phyloP scores from a whole-genome alignment of 2,329 filamentous ascomycete species.

The Fusarium sp. region DNA sequence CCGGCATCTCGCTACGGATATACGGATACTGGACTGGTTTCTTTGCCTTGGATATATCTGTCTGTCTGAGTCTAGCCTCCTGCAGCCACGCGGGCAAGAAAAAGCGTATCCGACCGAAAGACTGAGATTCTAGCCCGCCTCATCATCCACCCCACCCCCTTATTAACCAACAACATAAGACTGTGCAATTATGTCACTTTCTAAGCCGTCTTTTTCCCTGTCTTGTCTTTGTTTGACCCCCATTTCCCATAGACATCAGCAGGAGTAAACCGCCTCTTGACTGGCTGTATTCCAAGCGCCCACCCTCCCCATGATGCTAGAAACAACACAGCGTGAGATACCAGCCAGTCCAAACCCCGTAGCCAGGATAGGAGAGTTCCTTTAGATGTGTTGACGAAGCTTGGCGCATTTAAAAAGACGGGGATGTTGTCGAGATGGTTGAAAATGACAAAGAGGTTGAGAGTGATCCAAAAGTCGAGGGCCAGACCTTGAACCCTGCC shows the following conservation, averaged over 20 bases:
- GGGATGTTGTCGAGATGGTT: conserved; percentile 46
- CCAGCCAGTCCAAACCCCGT: background rate
- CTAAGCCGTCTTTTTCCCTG: too few relatives aligned
- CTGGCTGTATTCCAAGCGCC: background rate
- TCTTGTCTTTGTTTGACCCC: background rate
- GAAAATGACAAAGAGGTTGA: conserved; percentile 48
- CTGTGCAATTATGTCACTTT: too few relatives aligned
- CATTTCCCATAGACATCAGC: background rate
- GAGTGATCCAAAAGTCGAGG: conserved; percentile 44
- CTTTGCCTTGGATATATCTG: background rate
- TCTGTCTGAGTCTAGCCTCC: background rate
- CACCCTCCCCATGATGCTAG: conserved; percentile 10
- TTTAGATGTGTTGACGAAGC: rapidly evolving
- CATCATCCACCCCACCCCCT: too few relatives aligned
- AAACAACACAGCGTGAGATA: conserved; percentile 2
- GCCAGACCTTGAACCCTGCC: conserved; percentile 25
- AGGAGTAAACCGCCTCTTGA: conserved; percentile 14
- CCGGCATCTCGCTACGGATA: background rate
- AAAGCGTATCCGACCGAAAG: background rate
- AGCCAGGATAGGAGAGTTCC: rapidly evolving
- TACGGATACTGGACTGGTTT: background rate
- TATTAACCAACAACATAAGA: too few relatives aligned
- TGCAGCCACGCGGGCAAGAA: conserved; percentile 1
- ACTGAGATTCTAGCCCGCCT: background rate
- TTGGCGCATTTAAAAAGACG: conserved; percentile 38